A percentile compares a stretch with the other conserved stretches of the same genome.
phyloP scores from a whole-genome alignment of 2,329 filamentous ascomycete genomes.

The Ilyonectria destructans region DNA sequence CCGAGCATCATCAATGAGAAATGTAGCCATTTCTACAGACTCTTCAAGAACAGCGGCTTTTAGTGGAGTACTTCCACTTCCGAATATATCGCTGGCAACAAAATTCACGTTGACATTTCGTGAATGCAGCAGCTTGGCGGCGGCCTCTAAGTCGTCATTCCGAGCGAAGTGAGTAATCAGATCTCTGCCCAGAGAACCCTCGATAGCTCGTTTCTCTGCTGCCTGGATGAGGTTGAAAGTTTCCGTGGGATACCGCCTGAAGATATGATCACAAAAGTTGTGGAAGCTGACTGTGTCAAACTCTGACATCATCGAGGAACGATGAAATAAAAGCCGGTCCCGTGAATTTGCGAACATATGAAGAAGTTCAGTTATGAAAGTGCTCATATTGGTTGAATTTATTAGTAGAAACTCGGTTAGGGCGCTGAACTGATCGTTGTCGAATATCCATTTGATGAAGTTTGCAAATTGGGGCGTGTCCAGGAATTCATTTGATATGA shows the following conservation, averaged over 20 bases:
- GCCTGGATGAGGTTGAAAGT: too few species aligned
- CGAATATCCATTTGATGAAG: neutral
- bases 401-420: neutral
- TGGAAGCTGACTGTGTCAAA: accelerated
- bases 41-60: neutral
- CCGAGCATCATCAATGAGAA: neutral
- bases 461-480: neutral
- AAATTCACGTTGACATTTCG: neutral
- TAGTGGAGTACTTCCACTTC: too few species aligned
- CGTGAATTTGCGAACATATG: neutral
- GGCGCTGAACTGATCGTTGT: neutral
- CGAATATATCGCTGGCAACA: neutral
- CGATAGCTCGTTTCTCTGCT: too few species aligned
- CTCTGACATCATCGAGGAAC: too few species aligned
- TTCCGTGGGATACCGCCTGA: too few species aligned
- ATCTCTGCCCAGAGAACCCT: too few species aligned
- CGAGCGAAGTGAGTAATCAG: too few species aligned
- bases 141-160: too few species aligned
- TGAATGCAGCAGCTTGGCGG: neutral
- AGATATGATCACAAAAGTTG: too few species aligned
- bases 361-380: neutral
- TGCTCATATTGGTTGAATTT: neutral
- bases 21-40: neutral
- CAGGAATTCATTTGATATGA: neutral
- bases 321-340: too few species aligned